Evolutionary conservation across 2,329 filamentous ascomycete species (phyloP).

Genomic region (Madurella fahalii): DNA sequence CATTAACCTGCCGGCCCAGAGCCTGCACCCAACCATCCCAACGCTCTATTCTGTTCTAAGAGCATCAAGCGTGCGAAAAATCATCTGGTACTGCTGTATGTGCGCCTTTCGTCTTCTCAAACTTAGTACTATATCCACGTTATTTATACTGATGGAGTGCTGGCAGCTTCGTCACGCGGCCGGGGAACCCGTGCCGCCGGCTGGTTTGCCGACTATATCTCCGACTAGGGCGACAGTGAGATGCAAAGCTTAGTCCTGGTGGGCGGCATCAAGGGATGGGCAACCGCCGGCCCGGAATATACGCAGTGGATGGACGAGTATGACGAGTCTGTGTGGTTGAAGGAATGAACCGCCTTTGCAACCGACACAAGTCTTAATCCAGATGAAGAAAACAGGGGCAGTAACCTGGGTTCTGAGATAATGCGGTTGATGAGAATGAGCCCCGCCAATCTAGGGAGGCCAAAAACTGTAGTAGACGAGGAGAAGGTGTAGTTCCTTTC

Average conservation of each 20-base stretch:
- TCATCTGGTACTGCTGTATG: constrained; percentile 47
- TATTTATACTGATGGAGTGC: background rate
- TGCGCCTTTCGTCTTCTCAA: background rate
- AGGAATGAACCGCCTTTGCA: too few relatives aligned
- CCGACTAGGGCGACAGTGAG: constrained; percentile 33
- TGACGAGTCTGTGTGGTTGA: constrained; percentile 32
- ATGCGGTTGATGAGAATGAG: too few relatives aligned
- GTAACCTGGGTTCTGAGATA: too few relatives aligned
- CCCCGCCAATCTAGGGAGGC: too few relatives aligned
- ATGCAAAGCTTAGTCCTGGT: constrained; percentile 46
- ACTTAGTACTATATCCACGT: too few relatives aligned
- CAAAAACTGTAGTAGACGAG: too few relatives aligned
- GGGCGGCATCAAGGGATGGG: constrained; percentile 53
- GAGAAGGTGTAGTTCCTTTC: too few relatives aligned
- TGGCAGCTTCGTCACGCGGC: constrained; percentile 48
- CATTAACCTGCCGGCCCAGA: constrained; percentile 48
- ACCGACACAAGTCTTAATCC: too few relatives aligned
- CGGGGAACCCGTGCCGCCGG: constrained; percentile 50
- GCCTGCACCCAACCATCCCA: constrained; percentile 39
- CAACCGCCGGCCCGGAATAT: constrained; percentile 42
- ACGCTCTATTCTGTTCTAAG: constrained; percentile 41
- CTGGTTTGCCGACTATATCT: constrained; percentile 52
- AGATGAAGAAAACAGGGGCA: too few relatives aligned
- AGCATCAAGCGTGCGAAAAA: constrained; percentile 34
- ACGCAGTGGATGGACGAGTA: constrained; percentile 46